phyloP scores from a whole-genome alignment of 2,329 filamentous ascomycete species.

The Diaporthe citriasiana region DNA sequence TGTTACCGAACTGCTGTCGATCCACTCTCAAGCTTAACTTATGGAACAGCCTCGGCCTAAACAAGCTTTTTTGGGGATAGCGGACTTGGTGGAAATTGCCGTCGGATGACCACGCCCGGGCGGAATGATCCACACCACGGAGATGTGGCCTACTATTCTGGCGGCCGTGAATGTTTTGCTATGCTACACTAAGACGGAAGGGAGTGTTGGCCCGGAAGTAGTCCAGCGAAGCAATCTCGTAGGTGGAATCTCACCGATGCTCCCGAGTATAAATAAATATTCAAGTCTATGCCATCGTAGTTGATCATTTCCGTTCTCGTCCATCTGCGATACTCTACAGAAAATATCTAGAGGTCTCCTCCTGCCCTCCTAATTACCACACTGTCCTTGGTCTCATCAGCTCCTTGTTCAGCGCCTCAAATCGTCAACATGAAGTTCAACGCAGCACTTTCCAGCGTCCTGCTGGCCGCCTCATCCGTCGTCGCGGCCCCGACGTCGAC shows the following conservation, averaged over 20 bases:
- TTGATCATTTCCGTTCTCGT: conserved; percentile 23
- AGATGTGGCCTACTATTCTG: conserved; percentile 7
- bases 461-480: conserved; percentile 29
- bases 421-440: conserved; percentile 29
- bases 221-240: conserved; percentile 25
- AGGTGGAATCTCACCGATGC: conserved; percentile 23
- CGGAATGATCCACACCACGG: conserved; percentile 13
- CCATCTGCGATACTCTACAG: conserved; percentile 3
- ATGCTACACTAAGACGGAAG: conserved; percentile 2
- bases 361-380: neutral
- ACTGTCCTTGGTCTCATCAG: neutral
- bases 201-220: conserved; percentile 10
- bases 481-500: conserved; percentile 28
- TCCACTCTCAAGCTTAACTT: conserved; percentile 35
- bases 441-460: neutral
- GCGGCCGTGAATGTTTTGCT: neutral
- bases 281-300: neutral
- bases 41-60: conserved; percentile 30
- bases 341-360: neutral
- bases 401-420: too few relatives aligned
- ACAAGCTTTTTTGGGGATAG: neutral
- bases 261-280: conserved; percentile 12
- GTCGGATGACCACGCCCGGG: neutral
- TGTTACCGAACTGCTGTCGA: conserved; percentile 15
- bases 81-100: conserved; percentile 14